Base-by-base conservation (phyloP, 208 protist genomes). In the Phytomonas sp. region DNA sequence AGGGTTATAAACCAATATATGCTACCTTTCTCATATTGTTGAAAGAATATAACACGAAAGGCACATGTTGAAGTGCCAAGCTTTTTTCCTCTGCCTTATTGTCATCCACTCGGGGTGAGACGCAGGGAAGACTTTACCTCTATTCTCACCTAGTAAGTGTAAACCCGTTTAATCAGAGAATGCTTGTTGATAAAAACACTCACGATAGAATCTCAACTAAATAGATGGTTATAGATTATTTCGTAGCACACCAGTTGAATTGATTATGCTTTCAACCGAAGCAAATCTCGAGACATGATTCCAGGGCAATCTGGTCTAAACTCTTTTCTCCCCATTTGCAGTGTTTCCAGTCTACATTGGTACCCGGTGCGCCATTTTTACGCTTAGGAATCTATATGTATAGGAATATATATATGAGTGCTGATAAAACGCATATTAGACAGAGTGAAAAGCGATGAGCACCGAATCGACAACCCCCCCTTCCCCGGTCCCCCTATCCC, bases 321-420 rank as follows among this genome's bases (percentile, higher is more conserved):
- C 36, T 65, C 15, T 65, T 37, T 65, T 26, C 13, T 56, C 36
- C 33, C 13, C 23, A 65, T 60, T 40, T 65, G 3, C 11, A 1
- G 61, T 65, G 61, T 53, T 65, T n/a, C 20, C 33, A 65, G 11
- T 65, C 36, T 65, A 46, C 20, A 28, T 65, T 37, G 1, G 5
- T 53, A 26, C 23, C 13, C 17, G 33, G 37, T 7, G 23, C 36
- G 17, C 20, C 17, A 51, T 51, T 23, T 51, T 23, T 51, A 23
- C 40, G 17, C 20, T 26, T 1, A 56, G 3, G 26, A 0, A 56
- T 56, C 13, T 26, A 20, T 23, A 26, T 23, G 23, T 56, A 4
- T 20, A 4, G 7, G 13, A 1, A 46, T 4, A 46, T 20, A 46
- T 46, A 0, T 8, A 8, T 46, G 40, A 2, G 20, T 26, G 46